These are phyloP conservation scores for Fistulifera solaris DNA, from an alignment of 108 stramenopile species.

Conservation along the genomic window DNA sequence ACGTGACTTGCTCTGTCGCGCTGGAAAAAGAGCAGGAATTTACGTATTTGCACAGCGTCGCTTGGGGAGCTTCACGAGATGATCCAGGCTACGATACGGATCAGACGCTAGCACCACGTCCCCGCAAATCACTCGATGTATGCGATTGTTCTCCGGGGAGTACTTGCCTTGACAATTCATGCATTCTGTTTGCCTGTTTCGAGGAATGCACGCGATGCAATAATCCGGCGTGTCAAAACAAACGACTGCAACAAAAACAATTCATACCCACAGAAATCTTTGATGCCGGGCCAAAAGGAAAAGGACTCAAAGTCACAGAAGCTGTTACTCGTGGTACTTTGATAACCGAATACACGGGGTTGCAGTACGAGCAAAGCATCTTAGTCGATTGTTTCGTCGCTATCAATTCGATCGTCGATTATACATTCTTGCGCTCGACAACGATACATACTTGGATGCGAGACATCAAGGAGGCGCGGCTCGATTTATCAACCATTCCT, in stretches of 20 bases:
- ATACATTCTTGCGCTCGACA: slow-evolving; percentile 93
- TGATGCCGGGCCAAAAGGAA: slow-evolving; percentile 69
- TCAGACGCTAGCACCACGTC: slow-evolving; percentile 9
- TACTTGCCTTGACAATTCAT: slow-evolving; percentile 25
- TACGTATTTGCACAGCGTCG: slow-evolving; percentile 32
- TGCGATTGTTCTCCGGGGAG: neutral
- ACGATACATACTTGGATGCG: slow-evolving; percentile 87
- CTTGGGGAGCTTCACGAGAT: slow-evolving; percentile 26
- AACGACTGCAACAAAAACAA: slow-evolving; percentile 48
- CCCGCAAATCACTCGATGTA: neutral
- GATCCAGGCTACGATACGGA: slow-evolving; percentile 16
- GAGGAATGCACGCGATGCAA: slow-evolving; percentile 66
- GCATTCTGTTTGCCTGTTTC: slow-evolving; percentile 63
- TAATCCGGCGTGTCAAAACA: slow-evolving; percentile 65
- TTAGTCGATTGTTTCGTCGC: slow-evolving; percentile 46
- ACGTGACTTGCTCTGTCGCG: too few relatives aligned
- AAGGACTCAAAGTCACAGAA: slow-evolving; percentile 52
- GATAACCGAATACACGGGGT: slow-evolving; percentile 81
- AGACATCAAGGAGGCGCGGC: slow-evolving; percentile 86
- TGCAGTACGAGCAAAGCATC: slow-evolving; percentile 49
- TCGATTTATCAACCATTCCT: slow-evolving; percentile 96
- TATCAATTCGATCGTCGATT: slow-evolving; percentile 76
- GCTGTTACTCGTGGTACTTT: slow-evolving; percentile 49
- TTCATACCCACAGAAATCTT: slow-evolving; percentile 55
- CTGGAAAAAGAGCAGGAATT: slow-evolving; percentile 26